Base-by-base conservation (phyloP, 2,329 filamentous ascomycete genomes). In the Sarocladiaceae sp. region DNA sequence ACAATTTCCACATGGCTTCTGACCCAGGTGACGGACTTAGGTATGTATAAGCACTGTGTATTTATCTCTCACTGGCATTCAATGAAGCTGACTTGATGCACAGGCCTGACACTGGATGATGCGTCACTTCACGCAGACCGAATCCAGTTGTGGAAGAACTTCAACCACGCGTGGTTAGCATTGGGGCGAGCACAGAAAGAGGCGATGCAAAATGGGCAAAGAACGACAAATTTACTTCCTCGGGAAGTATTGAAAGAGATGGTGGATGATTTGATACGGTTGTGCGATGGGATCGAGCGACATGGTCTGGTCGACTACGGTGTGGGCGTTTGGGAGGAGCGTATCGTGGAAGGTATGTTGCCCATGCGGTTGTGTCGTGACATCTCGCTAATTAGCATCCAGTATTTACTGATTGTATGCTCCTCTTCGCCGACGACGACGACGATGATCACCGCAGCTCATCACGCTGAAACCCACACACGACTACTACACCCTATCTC, bases 221-320 rank as follows among this genome's bases (percentile, higher is more conserved):
- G 82, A 33, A 83, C 74, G 0, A 82, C 85, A 56, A 84, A 73
- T 50, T 67, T 94, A 12, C 79, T 97, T 60, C 79, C 80, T 28
- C 76, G 80, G 57, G 84, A 87, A 2, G 79, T 76, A 22, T 76
- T 97, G 47, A 83, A 88, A 61, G 85, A 84, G 59, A 86, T 97
- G 80, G 90, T 89, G 12, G 86, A 87, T 52, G 87, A 96, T 61
- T 71, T 99, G 26, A 80, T 96, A 52, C 80, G 84, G 49, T 76
- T 96, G 49, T 96, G 92, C 65, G 91, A 97, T 65, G 82, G 82
- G 49, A 81, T 97, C 56, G 93, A 97, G 68, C 86, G 87, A 59
- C 86, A 95, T 64, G 94, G 94, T n/a, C 74, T 99, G 46, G 90
- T 99, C 11, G 94, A 99, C 71, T 99, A 97, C 66, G 88, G 97